A percentile compares a stretch with the other conserved stretches of the same genome.
These are phyloP conservation scores for Pseudoperonospora humuli DNA, from an alignment of 352 stramenopile species.

Conservation along the genomic window DNA sequence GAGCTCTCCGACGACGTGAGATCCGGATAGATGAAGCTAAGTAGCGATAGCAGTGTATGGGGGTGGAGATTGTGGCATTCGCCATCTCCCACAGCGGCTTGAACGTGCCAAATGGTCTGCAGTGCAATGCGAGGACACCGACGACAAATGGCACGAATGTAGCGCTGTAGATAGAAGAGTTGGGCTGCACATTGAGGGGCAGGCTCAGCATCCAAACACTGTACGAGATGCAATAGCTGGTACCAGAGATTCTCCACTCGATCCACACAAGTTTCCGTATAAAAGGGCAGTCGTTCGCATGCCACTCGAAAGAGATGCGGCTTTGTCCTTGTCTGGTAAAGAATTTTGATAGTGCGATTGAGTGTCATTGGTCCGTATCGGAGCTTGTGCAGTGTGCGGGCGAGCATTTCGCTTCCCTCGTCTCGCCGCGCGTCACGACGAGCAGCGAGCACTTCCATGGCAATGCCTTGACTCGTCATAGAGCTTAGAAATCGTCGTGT, in stretches of 20 bases:
- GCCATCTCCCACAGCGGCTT: slow-evolving; percentile 52
- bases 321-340: slow-evolving; percentile 71
- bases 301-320: slow-evolving; percentile 56
- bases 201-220: slow-evolving; percentile 56
- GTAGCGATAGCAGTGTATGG: slow-evolving; percentile 49
- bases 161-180: slow-evolving; percentile 58
- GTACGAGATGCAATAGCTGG: slow-evolving; percentile 69
- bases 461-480: slow-evolving; percentile 18
- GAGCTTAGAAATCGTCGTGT: slow-evolving; percentile 33
- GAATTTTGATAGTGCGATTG: slow-evolving; percentile 70
- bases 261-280: slow-evolving; percentile 66
- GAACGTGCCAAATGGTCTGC: slow-evolving; percentile 76
- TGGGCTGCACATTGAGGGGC: slow-evolving; percentile 35
- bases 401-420: slow-evolving; percentile 22
- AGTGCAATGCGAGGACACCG: slow-evolving; percentile 62
- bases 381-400: slow-evolving; percentile 45
- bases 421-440: slow-evolving; percentile 13
- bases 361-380: slow-evolving; percentile 53
- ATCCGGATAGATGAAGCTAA: slow-evolving; percentile 59
- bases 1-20: slow-evolving; percentile 18
- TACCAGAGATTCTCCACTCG: slow-evolving; percentile 75
- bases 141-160: slow-evolving; percentile 62
- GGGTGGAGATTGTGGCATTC: slow-evolving; percentile 35
- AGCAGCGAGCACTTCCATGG: slow-evolving; percentile 26
- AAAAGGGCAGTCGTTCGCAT: slow-evolving; percentile 61